Base-by-base conservation (phyloP, 2,329 filamentous ascomycete species). In the Monilinia laxa region DNA sequence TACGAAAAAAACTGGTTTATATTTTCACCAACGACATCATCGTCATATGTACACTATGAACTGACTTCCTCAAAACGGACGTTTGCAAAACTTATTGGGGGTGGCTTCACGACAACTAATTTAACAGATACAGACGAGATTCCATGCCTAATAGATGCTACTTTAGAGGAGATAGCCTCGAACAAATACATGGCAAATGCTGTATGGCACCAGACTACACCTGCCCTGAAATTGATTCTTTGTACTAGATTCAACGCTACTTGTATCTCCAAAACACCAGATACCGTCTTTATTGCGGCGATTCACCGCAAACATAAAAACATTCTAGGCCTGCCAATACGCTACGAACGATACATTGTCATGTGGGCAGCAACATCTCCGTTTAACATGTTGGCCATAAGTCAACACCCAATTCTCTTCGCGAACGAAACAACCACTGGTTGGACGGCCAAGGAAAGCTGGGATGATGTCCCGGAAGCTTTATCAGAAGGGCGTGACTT, bases 1-100 rank as follows among this genome's bases (percentile, higher is more conserved):
- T 77, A 79, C 53, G 78, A 79, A 69, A 79, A 79, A 73, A 79
- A 79, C 47, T 79, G 78, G 78, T 71, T 79, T 28, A 72, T 78
- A 52, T 79, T 78, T 71, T 79, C 77, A 49, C 73, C 75, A 5
- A 71, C 71, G 7, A 67, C 69, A 4, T 72, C 74, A 20, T 75
- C 75, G 35, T 72, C 76, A 2, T 79, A 77, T 68, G 68, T 79
- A 18, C 77, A 78, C 57, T 79, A 79, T 67, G 77, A 79, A 64
- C 55, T 79, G 25, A 71, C 71, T 23, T 70, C 71, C 6, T 70
- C 73, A 18, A 74, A 57, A n/a, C 65, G 72, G 5, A 73, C 71
- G n/a, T 69, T 73, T 58, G 70, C 71, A 14, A 68, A 73, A 59
- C 66, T 72, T 0, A 65, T 73, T 38, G 72, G 71, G 20, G 66